phyloP scores from a whole-genome alignment of 1,284 basidiomycete genomes.

The Testicularia cyperi region DNA sequence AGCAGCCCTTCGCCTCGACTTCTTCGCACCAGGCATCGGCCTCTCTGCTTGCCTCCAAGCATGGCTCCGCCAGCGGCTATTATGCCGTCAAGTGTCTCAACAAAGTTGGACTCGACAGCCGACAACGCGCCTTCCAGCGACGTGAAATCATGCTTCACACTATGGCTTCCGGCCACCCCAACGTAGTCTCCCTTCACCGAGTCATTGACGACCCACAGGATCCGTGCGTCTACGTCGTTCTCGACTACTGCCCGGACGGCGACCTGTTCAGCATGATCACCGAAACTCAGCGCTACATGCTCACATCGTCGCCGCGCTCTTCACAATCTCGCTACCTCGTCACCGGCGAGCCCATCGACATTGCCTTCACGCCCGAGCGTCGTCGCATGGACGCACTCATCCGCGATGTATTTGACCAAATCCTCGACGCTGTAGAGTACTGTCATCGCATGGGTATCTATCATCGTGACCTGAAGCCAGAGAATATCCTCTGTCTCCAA shows the following conservation, averaged over 20 bases:
- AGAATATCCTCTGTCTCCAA: constrained; percentile 85
- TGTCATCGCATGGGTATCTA: constrained; percentile 74
- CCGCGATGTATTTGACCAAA: constrained; percentile 61
- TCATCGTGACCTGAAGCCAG: constrained; percentile 96
- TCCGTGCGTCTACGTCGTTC: constrained; percentile 67
- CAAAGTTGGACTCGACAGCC: constrained; percentile 67
- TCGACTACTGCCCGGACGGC: constrained; percentile 77
- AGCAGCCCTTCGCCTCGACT: constrained; percentile 37
- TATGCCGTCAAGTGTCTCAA: constrained; percentile 84
- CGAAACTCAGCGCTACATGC: constrained; percentile 70
- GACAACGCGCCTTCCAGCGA: constrained; percentile 77
- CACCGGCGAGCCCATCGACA: constrained; percentile 31
- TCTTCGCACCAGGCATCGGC: constrained; percentile 27
- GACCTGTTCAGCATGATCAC: constrained; percentile 83
- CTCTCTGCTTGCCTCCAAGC: constrained; percentile 35
- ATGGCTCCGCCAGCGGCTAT: constrained; percentile 60
- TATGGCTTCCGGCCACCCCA: constrained; percentile 72
- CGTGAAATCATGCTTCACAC: constrained; percentile 70
- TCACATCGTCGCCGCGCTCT: constrained; percentile 1
- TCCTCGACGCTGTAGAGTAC: constrained; percentile 89
- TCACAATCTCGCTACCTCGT: constrained; percentile 6
- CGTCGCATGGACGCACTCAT: constrained; percentile 50
- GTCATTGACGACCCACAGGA: constrained; percentile 71
- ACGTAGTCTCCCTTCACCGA: constrained; percentile 84
- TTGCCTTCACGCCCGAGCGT: constrained; percentile 36